These are phyloP conservation scores for Fusarium ramigenum DNA, from an alignment of 2,329 filamentous ascomycete genomes.

Conservation along the genomic window DNA sequence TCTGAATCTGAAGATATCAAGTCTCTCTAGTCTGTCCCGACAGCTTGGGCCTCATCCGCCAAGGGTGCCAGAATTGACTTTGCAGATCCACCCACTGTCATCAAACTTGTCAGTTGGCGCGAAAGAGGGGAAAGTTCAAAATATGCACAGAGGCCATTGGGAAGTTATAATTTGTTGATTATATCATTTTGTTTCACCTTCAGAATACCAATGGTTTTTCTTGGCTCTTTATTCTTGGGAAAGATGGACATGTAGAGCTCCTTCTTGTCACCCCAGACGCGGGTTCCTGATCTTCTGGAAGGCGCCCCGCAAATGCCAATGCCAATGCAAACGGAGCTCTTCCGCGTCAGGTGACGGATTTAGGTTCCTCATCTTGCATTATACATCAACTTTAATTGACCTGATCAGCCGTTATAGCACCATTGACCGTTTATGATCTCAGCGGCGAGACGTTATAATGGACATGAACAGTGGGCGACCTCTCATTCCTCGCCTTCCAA, in stretches of 20 bases:
- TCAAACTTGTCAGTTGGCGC: neutral
- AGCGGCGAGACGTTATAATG: neutral
- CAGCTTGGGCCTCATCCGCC: neutral
- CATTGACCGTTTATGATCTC: neutral
- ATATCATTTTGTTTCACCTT: too few relatives aligned
- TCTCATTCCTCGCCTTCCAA: constrained; percentile 30
- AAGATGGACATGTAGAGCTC: neutral
- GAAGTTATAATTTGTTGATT: neutral
- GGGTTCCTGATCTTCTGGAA: constrained; percentile 10
- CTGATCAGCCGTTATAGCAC: neutral
- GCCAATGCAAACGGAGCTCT: constrained; percentile 2
- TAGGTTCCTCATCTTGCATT: neutral
- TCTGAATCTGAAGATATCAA: neutral
- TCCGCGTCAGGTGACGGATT: constrained; percentile 25
- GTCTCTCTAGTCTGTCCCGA: neutral
- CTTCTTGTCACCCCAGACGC: neutral
- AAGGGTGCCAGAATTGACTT: neutral
- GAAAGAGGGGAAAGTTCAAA: neutral
- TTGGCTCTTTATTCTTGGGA: neutral
- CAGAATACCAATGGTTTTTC: too few relatives aligned
- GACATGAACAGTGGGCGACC: constrained; percentile 28
- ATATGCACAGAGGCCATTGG: neutral
- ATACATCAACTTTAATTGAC: neutral
- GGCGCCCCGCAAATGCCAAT: constrained; percentile 28
- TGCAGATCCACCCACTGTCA: neutral